These are phyloP conservation scores for Xerocomus minutiporus DNA, from an alignment of 1,284 basidiomycete genomes.

Conservation along the genomic window DNA sequence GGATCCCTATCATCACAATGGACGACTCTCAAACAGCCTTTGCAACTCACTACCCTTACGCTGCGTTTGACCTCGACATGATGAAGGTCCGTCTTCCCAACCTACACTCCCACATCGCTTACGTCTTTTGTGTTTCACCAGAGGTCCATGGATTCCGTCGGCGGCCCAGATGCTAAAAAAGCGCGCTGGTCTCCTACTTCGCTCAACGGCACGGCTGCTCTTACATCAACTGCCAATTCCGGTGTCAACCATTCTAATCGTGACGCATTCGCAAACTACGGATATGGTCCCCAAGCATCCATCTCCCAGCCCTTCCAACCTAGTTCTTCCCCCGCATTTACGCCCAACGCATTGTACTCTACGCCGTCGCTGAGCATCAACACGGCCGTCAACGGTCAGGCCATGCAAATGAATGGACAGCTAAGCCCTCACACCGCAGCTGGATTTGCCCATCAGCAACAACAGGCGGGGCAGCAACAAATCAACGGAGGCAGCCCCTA, in stretches of 20 bases:
- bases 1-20: conserved; percentile 41
- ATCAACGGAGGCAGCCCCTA: conserved; percentile 43
- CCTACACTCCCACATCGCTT: not conserved
- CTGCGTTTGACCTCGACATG: conserved; percentile 73
- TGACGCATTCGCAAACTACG: conserved; percentile 78
- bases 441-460: conserved; percentile 48
- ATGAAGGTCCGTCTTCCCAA: conserved; percentile 60
- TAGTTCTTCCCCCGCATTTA: conserved; percentile 45
- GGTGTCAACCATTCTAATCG: conserved; percentile 40
- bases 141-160: conserved; percentile 75
- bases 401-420: conserved; percentile 47
- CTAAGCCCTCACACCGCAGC: conserved; percentile 57
- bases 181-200: conserved; percentile 78
- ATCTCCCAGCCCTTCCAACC: conserved; percentile 47
- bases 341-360: conserved; percentile 55
- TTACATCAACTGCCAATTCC: conserved; percentile 31
- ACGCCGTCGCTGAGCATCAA: conserved; percentile 66
- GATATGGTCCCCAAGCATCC: conserved; percentile 70
- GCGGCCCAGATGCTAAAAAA: conserved; percentile 81
- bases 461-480: conserved; percentile 37
- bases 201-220: conserved; percentile 39
- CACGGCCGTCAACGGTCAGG: conserved; percentile 51
- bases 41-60: conserved; percentile 62
- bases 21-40: conserved; percentile 71
- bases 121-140: conserved; percentile 27